Conservation (phyloP, 192 early-diverging fungal species). For the Spizellomyces sp. region DNA sequence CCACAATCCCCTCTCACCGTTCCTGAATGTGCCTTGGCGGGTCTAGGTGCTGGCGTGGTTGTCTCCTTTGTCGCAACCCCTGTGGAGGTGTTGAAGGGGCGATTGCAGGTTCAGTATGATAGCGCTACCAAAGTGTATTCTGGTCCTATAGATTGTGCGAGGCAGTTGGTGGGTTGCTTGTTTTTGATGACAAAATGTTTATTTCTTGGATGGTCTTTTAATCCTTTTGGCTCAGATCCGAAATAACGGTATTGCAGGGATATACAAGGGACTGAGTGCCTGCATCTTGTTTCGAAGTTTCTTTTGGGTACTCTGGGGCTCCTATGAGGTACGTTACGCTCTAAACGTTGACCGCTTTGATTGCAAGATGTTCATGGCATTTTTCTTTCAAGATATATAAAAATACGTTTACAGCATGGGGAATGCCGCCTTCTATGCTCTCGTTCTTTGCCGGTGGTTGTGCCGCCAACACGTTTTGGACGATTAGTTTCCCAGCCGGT, state of each 20-base stretch:
- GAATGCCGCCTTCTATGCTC: slow-evolving; percentile 33
- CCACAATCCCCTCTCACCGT: slow-evolving; percentile 57
- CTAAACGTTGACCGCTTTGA: slow-evolving; percentile 11
- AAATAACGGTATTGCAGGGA: slow-evolving; percentile 76
- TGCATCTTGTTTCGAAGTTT: slow-evolving; percentile 89
- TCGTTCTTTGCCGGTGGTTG: slow-evolving; percentile 66
- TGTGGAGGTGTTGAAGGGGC: slow-evolving; percentile 92
- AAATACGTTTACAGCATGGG: slow-evolving; percentile 46
- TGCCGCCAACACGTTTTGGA: slow-evolving; percentile 91
- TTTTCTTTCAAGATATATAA: slow-evolving; percentile 53
- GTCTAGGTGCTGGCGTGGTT: slow-evolving; percentile 83
- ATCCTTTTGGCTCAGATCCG: slow-evolving; percentile 42
- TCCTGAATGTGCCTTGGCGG: slow-evolving; percentile 78
- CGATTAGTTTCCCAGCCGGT: slow-evolving; percentile 75
- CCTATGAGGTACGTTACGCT: slow-evolving; percentile 55
- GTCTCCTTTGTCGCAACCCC: slow-evolving; percentile 87
- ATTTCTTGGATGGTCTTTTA: slow-evolving; percentile 1
- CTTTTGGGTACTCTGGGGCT: slow-evolving; percentile 75
- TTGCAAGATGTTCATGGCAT: background rate
- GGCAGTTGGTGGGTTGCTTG: slow-evolving; percentile 58
- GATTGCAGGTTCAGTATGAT: slow-evolving; percentile 87
- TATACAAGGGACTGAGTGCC: slow-evolving; percentile 83
- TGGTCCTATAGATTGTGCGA: slow-evolving; percentile 85
- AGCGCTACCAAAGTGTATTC: slow-evolving; percentile 65
- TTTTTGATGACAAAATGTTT: background rate